Percentiles rank a stretch among this genome's conserved stretches.
These are phyloP conservation scores for Clavispora asparagi DNA, from an alignment of 805 yeast genomes.

Conservation along the genomic window DNA sequence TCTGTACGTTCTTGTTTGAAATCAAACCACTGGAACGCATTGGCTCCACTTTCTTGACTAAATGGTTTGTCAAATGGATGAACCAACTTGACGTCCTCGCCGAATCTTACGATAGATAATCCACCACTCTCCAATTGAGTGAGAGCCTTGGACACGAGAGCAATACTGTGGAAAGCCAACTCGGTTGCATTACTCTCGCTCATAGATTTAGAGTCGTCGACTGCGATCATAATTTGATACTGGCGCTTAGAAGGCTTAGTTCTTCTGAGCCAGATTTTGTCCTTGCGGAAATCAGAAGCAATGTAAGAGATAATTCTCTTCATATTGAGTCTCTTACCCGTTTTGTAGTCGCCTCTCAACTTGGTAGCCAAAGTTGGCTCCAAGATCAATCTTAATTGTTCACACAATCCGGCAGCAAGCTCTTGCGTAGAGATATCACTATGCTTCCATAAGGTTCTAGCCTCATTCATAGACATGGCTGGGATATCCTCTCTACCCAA, in stretches of 20 bases:
- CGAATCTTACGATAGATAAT: constrained; percentile 83
- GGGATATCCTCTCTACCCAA: constrained; percentile 30
- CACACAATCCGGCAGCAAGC: constrained; percentile 80
- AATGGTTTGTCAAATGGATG: constrained; percentile 89
- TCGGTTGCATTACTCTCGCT: constrained; percentile 86
- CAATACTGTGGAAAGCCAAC: constrained; percentile 90
- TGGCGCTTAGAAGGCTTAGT: constrained; percentile 97
- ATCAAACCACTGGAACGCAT: constrained; percentile 80
- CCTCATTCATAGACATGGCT: constrained; percentile 54
- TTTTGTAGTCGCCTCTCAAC: constrained; percentile 89
- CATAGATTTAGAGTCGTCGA: constrained; percentile 98
- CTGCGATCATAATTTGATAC: constrained; percentile 95
- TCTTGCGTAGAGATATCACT: constrained; percentile 87
- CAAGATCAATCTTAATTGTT: constrained; percentile 84
- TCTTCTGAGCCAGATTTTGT: constrained; percentile 96
- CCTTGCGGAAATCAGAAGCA: constrained; percentile 96
- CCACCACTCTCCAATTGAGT: constrained; percentile 95
- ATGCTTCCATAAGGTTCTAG: constrained; percentile 73
- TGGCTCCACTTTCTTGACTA: constrained; percentile 76
- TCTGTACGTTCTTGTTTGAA: constrained; percentile 88
- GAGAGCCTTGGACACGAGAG: constrained; percentile 88
- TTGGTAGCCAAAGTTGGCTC: constrained; percentile 98
- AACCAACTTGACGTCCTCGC: constrained; percentile 74
- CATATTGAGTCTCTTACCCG: constrained; percentile 96
- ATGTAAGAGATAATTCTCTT: constrained; percentile 95